Conservation (phyloP, 768 basidiomycete genomes). For the Pilatotrama ljubarskyi region DNA sequence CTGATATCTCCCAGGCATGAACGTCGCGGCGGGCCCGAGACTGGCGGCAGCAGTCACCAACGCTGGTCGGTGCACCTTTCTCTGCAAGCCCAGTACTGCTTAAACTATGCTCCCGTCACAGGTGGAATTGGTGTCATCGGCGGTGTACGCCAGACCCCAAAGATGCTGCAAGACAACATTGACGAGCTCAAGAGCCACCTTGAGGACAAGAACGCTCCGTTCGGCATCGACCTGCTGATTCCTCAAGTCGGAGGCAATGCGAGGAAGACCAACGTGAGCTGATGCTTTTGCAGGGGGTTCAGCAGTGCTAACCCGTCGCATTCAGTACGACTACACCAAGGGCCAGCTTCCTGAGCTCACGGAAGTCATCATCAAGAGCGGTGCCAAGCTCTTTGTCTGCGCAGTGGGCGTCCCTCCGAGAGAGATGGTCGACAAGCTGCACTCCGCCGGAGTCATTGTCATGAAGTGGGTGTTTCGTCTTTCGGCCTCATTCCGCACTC, state of each 20-base stretch:
- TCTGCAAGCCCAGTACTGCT: neutral
- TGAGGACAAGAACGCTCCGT: constrained; percentile 73
- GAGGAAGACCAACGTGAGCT: constrained; percentile 71
- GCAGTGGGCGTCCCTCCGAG: constrained; percentile 85
- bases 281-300: too few species aligned
- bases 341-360: constrained; percentile 77
- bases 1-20: constrained; percentile 54
- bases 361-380: constrained; percentile 74
- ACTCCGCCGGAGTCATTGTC: constrained; percentile 73
- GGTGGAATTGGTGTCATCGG: constrained; percentile 88
- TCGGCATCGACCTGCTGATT: constrained; percentile 81
- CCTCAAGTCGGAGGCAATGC: constrained; percentile 83
- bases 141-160: constrained; percentile 72
- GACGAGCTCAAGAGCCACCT: constrained; percentile 74
- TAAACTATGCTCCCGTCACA: constrained; percentile 21
- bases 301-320: neutral
- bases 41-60: constrained; percentile 92
- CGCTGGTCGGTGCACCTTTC: constrained; percentile 48
- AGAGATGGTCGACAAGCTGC: constrained; percentile 77
- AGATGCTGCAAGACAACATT: constrained; percentile 64
- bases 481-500: neutral
- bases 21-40: constrained; percentile 82
- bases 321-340: constrained; percentile 69
- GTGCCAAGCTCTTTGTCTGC: constrained; percentile 77
- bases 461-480: constrained; percentile 67